Conservation (phyloP, 768 basidiomycete species). For the Leccinellum rugosiceps region DNA sequence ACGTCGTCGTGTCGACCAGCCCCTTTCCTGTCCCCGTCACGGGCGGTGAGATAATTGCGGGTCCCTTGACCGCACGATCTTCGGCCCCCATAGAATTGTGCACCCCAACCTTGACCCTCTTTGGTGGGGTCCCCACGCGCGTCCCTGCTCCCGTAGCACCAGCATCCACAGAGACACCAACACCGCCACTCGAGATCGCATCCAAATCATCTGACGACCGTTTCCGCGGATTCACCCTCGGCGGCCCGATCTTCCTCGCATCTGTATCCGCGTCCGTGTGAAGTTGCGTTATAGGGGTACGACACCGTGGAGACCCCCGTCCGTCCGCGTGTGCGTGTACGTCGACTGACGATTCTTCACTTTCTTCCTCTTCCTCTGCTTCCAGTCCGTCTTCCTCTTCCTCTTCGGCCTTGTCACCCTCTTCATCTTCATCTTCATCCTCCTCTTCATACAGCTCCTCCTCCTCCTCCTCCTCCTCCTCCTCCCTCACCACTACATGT, state of each 20-base stretch:
- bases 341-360: conserved; percentile 20
- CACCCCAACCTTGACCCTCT: conserved; percentile 33
- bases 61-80: conserved; percentile 1
- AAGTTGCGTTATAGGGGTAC: not conserved
- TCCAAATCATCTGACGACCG: conserved; percentile 39
- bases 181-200: not conserved
- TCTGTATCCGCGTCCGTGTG: not conserved
- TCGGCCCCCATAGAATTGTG: conserved; percentile 3
- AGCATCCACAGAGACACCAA: not conserved
- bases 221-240: conserved; percentile 29
- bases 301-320: conserved; percentile 5
- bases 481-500: conserved; percentile 23
- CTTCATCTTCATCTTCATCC: conserved; percentile 25
- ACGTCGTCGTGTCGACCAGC: not conserved
- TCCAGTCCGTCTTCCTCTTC: conserved; percentile 5
- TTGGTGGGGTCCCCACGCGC: conserved; percentile 38
- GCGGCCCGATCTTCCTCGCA: conserved; percentile 8
- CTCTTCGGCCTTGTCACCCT: conserved; percentile 23
- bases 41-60: not conserved
- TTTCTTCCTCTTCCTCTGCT: conserved; percentile 34
- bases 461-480: conserved; percentile 33
- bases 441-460: conserved; percentile 24
- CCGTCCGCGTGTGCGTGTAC: not conserved
- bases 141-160: not conserved
- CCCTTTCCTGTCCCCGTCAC: not conserved